Evolutionary conservation across 2,329 filamentous ascomycete species (phyloP).

Genomic region (Lizonia empirigonia): DNA sequence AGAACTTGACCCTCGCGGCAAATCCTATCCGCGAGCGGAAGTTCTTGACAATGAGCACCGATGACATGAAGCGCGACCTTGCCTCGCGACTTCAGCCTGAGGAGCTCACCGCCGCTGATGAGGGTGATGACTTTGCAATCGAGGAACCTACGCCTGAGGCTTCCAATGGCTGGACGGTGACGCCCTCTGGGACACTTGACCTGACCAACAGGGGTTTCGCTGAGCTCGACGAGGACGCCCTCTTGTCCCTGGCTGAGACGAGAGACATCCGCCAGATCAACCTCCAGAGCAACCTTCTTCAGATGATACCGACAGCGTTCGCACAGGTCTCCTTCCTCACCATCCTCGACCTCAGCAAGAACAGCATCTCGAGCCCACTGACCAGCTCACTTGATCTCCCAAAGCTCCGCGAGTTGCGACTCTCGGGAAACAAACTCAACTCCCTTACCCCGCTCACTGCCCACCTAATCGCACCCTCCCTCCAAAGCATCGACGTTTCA

Average conservation of each 20-base stretch:
- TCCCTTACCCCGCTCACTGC: slow-evolving; percentile 69
- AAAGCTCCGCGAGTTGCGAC: slow-evolving; percentile 75
- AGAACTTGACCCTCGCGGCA: slow-evolving; percentile 77
- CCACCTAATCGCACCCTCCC: slow-evolving; percentile 72
- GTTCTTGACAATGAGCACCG: slow-evolving; percentile 77
- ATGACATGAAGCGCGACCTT: slow-evolving; percentile 78
- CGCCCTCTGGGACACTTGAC: slow-evolving; percentile 49
- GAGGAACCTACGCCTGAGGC: not conserved
- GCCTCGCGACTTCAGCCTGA: slow-evolving; percentile 67
- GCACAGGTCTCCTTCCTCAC: slow-evolving; percentile 72
- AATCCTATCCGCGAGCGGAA: slow-evolving; percentile 91
- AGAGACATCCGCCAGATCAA: slow-evolving; percentile 63
- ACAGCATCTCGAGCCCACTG: slow-evolving; percentile 64
- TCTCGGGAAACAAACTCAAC: slow-evolving; percentile 72
- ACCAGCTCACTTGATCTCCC: slow-evolving; percentile 67
- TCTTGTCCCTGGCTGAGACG: slow-evolving; percentile 52
- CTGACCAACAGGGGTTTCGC: slow-evolving; percentile 49
- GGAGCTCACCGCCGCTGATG: slow-evolving; percentile 12
- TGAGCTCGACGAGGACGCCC: slow-evolving; percentile 45
- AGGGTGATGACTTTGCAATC: not conserved
- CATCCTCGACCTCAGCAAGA: slow-evolving; percentile 75
- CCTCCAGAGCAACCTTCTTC: slow-evolving; percentile 78
- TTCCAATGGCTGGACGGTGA: slow-evolving; percentile 38
- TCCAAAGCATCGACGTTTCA: slow-evolving; percentile 80
- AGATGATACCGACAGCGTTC: slow-evolving; percentile 70